These are phyloP conservation scores for Leishmania arabica DNA, from an alignment of 208 protist genomes.

Conservation along the genomic window DNA sequence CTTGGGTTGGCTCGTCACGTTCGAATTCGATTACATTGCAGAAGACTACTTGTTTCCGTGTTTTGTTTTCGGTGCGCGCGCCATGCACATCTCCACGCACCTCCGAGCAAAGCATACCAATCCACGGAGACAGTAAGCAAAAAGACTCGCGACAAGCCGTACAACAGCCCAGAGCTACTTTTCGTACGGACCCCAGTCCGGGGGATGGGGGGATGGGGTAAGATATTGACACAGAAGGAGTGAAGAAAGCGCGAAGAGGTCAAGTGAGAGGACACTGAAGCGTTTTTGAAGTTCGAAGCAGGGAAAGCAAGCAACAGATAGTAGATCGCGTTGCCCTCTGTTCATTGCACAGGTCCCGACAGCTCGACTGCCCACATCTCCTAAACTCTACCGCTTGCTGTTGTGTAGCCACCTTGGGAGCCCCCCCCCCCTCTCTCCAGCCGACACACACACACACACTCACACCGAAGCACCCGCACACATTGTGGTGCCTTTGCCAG, in stretches of 20 bases:
- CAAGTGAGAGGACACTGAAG: not conserved
- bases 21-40: not conserved
- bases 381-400: not conserved
- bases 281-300: not conserved
- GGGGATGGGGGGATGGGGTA: not conserved
- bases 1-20: not conserved
- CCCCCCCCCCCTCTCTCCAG: not conserved
- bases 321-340: not conserved
- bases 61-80: not conserved
- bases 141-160: not conserved
- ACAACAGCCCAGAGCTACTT: not conserved
- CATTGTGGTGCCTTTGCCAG: not conserved
- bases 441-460: too few species aligned
- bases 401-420: not conserved
- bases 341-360: not conserved
- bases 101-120: not conserved
- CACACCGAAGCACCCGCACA: not conserved
- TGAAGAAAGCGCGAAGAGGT: not conserved
- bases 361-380: not conserved
- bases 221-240: not conserved
- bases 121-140: not conserved
- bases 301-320: not conserved
- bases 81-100: not conserved
- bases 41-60: not conserved
- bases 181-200: not conserved